Conservation (phyloP, 176 grass and related monocot species). For the Panicum miliaceum region DNA sequence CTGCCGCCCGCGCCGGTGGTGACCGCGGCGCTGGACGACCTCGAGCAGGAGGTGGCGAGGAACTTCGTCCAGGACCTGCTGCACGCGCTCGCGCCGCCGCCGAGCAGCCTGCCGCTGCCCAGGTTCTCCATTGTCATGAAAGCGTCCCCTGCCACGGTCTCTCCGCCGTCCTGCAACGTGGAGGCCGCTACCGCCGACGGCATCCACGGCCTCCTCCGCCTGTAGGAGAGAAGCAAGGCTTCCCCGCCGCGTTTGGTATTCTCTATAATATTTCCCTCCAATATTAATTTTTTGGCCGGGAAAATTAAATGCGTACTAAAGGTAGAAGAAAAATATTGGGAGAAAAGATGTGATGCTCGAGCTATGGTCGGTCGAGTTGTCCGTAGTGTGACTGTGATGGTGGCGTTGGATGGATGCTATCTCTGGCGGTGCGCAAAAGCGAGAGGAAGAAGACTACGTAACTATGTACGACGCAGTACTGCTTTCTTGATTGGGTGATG, state of each 20-base stretch:
- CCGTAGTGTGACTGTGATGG: constrained; percentile 53
- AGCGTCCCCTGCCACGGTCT: background rate
- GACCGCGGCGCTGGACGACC: constrained; percentile 56
- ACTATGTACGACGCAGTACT: background rate
- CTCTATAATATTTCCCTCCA: constrained; percentile 45
- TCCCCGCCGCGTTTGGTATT: background rate
- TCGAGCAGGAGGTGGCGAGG: constrained; percentile 56
- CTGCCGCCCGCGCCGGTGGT: constrained; percentile 44
- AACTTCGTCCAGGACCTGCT: constrained; percentile 56
- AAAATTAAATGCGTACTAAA: constrained; percentile 36
- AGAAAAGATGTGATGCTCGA: constrained; percentile 52
- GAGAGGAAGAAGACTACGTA: constrained; percentile 35
- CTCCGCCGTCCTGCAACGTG: constrained; percentile 43
- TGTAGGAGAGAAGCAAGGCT: constrained; percentile 14
- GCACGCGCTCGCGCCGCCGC: constrained; percentile 62
- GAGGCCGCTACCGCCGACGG: constrained; percentile 41
- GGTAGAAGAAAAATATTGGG: constrained; percentile 36
- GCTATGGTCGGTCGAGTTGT: constrained; percentile 65
- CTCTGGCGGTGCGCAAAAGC: constrained; percentile 36
- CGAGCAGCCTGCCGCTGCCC: constrained; percentile 72
- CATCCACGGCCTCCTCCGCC: constrained; percentile 52
- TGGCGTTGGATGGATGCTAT: constrained; percentile 40
- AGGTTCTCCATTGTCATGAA: constrained; percentile 58
- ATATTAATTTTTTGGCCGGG: constrained; percentile 53
- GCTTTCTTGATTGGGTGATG: constrained; percentile 62